Percentiles rank a stretch among this genome's conserved stretches.
These are phyloP conservation scores for Penstemon newberryi DNA, from an alignment of 257 asterid genomes.

Conservation along the genomic window DNA sequence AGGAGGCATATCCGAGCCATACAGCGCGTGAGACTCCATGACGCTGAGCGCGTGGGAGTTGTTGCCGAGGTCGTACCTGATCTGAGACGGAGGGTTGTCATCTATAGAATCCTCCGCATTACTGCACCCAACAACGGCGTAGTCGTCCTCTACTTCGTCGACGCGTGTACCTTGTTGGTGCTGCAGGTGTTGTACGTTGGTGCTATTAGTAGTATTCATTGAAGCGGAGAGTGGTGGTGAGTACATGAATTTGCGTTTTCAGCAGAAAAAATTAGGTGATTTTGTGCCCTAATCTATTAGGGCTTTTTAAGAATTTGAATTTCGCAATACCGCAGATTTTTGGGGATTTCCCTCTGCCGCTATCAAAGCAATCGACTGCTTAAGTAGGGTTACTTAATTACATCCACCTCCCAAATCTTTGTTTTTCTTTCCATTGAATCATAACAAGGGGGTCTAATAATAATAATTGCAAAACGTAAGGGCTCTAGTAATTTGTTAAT, in stretches of 20 bases:
- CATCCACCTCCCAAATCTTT: too few relatives aligned
- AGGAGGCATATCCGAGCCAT: conserved; percentile 44
- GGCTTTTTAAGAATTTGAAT: too few relatives aligned
- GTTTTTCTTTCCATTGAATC: too few relatives aligned
- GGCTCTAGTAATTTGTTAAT: too few relatives aligned
- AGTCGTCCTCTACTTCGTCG: conserved; percentile 53
- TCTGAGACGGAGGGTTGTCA: conserved; percentile 55
- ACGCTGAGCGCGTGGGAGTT: conserved; percentile 51
- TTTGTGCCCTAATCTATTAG: too few relatives aligned
- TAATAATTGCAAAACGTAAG: too few relatives aligned
- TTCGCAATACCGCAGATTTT: too few relatives aligned
- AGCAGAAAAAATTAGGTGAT: too few relatives aligned
- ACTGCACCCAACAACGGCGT: conserved; percentile 48
- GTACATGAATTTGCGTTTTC: conserved; percentile 34
- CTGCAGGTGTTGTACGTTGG: conserved; percentile 45
- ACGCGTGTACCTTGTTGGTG: conserved; percentile 34
- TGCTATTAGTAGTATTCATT: conserved; percentile 41
- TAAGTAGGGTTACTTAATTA: too few relatives aligned
- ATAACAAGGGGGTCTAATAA: too few relatives aligned
- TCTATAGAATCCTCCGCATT: conserved; percentile 51
- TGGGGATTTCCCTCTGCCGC: too few relatives aligned
- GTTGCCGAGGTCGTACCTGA: conserved; percentile 30
- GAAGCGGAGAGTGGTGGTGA: conserved; percentile 50
- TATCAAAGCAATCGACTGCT: too few relatives aligned
- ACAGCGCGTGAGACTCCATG: conserved; percentile 49